Evolutionary conservation across 352 stramenopile genomes (phyloP), one percentile per base, ranked within the genome.

Genomic region (Phytophthora chlamydospora): DNA sequence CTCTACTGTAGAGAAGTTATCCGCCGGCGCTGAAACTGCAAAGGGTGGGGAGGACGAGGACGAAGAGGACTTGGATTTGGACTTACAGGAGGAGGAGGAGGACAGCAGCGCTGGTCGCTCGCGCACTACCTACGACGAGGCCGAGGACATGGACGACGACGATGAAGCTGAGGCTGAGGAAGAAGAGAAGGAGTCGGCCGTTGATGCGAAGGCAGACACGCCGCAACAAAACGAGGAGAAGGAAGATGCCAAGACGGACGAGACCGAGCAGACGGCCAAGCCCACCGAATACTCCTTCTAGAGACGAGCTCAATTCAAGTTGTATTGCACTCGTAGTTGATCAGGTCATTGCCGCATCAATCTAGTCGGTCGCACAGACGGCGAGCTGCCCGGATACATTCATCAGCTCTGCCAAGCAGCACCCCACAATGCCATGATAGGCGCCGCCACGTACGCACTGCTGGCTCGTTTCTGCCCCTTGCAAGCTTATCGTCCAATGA

Each of bases 11-110:
- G 52, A 51, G 14, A 63, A 75, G 34, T 49, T 63, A 0, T 55
- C 55, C 12, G 58, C 43, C 2, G 34, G 36, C 27, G 50, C 35
- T 14, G 63, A 66, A 34, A 45, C 39, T n/a, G 57, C 67, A 11
- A 68, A 53, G 16, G 56, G 66, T 8, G 73, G 76, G n/a, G 70
- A 82, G 5, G 71, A 81, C 0, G 68, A 83, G 0, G 78, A 79
- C 6, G 71, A 76, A 8, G 67, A 74, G 10, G 59, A 78, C 19
- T 24, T 74, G 43, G 66, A 75, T 5, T 55, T 73, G 52, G n/a
- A n/a, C n/a, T n/a, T n/a, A n/a, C 58, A 80, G 33, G 63, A 71
- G 8, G 66, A 71, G 2, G 66, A 74, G 0, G 54, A 83, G 1
- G 57, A 69, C 14, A 72, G 12, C 12, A 67, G 38, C 9, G 46